phyloP scores from a whole-genome alignment of 805 yeast genomes.

The Teunomyces tritomae region DNA sequence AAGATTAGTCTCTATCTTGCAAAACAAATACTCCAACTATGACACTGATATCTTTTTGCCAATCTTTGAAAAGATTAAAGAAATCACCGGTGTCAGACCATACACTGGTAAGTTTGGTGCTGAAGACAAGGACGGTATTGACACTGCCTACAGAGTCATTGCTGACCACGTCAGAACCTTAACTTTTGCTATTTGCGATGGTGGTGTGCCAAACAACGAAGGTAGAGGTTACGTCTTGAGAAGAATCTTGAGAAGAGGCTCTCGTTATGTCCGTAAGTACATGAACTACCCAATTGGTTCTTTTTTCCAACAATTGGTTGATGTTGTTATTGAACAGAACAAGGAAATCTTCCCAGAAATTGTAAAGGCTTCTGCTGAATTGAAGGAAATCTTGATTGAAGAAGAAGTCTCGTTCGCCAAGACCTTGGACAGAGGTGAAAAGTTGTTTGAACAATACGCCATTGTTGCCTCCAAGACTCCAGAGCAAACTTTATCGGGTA shows the following conservation, averaged over 20 bases:
- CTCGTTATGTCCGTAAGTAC: conserved; percentile 94
- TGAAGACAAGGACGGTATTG: conserved; percentile 92
- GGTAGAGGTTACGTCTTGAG: conserved; percentile 98
- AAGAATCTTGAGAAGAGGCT: conserved; percentile 96
- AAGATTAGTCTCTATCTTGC: conserved; percentile 91
- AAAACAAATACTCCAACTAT: conserved; percentile 87
- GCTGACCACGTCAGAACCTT: conserved; percentile 98
- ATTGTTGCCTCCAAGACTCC: conserved; percentile 73
- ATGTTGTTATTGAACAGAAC: conserved; percentile 88
- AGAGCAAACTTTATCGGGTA: conserved; percentile 78
- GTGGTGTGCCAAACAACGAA: conserved; percentile 98
- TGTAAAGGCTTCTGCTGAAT: conserved; percentile 62
- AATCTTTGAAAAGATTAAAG: conserved; percentile 79
- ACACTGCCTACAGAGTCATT: conserved; percentile 95
- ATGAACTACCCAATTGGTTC: conserved; percentile 93
- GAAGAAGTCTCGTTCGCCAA: conserved; percentile 94
- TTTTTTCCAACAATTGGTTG: conserved; percentile 89
- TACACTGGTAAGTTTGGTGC: conserved; percentile 91
- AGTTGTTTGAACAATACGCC: conserved; percentile 91
- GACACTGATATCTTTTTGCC: conserved; percentile 97
- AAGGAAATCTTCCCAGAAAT: conserved; percentile 90
- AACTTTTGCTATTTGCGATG: conserved; percentile 94
- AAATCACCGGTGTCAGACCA: conserved; percentile 88
- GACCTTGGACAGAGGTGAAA: conserved; percentile 97
- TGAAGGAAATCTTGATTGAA: conserved; percentile 89